Evolutionary conservation across 106 monocot species (phyloP).

Genomic region (Dioscorea zingiberensis): DNA sequence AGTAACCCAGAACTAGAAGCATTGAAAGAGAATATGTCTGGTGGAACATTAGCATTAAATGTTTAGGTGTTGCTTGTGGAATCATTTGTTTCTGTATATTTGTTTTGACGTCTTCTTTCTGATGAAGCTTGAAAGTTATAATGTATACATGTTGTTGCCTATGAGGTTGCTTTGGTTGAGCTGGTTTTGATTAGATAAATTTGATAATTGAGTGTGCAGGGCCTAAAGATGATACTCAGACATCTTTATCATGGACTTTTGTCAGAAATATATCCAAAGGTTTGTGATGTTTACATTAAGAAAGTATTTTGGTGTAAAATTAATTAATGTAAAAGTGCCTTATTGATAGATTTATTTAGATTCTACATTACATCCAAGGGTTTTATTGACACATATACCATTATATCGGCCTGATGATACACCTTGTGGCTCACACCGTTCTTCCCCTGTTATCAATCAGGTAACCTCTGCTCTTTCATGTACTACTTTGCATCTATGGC

Average conservation of each 20-base stretch:
- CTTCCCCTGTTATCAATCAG: constrained; percentile 81
- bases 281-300: constrained; percentile 14
- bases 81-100: too few relatives aligned
- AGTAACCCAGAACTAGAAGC: too few relatives aligned
- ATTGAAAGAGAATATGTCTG: too few relatives aligned
- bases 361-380: constrained; percentile 42
- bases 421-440: constrained; percentile 73
- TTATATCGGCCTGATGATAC: constrained; percentile 76
- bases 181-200: not conserved
- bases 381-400: constrained; percentile 90
- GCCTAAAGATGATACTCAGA: constrained; percentile 39
- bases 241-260: constrained; percentile 78
- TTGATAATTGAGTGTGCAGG: constrained; percentile 41
- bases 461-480: constrained; percentile 17
- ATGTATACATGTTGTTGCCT: too few relatives aligned
- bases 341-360: constrained; percentile 18
- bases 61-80: too few relatives aligned
- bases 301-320: not conserved
- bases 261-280: constrained; percentile 60
- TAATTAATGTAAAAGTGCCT: constrained; percentile 4
- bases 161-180: not conserved
- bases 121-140: too few relatives aligned
- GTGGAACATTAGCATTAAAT: too few relatives aligned
- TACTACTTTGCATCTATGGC: too few relatives aligned
- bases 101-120: too few relatives aligned